phyloP scores from a whole-genome alignment of 2,329 filamentous ascomycete species.

The Exophiala xenobiotica region DNA sequence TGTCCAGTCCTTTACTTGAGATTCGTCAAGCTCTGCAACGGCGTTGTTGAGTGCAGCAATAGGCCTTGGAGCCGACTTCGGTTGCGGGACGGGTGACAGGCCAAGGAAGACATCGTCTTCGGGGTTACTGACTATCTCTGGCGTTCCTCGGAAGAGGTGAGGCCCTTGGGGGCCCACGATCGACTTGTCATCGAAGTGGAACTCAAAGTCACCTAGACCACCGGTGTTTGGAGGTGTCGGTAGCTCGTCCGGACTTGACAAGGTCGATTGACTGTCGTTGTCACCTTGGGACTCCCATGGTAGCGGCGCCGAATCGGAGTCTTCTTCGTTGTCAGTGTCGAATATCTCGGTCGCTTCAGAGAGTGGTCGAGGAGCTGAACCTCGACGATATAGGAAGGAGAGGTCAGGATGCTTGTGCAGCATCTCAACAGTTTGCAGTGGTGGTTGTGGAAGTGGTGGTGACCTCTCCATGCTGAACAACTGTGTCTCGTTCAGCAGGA shows the following conservation, averaged over 20 bases:
- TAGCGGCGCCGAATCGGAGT: constrained; percentile 31
- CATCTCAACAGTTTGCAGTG: constrained; percentile 24
- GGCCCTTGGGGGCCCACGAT: constrained; percentile 74
- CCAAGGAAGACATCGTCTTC: constrained; percentile 26
- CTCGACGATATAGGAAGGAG: constrained; percentile 25
- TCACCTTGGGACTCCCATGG: constrained; percentile 24
- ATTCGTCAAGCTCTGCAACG: constrained; percentile 34
- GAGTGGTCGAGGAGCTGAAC: constrained; percentile 29
- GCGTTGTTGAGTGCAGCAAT: constrained; percentile 31
- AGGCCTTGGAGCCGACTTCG: constrained; percentile 16
- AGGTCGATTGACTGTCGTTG: constrained; percentile 72
- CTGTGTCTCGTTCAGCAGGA: constrained; percentile 4
- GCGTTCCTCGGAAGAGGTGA: constrained; percentile 73
- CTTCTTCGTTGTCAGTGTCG: constrained; percentile 39
- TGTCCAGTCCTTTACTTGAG: constrained; percentile 35
- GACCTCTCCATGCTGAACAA: constrained; percentile 26
- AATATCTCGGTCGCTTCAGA: constrained; percentile 39
- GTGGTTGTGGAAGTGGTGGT: constrained; percentile 11
- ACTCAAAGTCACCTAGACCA: constrained; percentile 60
- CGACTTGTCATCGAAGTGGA: constrained; percentile 53
- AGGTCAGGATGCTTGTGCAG: constrained; percentile 24
- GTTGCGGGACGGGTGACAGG: constrained; percentile 15
- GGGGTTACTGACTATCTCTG: constrained; percentile 19
- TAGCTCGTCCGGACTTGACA: constrained; percentile 82
- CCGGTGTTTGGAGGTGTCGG: constrained; percentile 75